Conservation (phyloP, 2,329 filamentous ascomycete genomes). For the Cladophialophora bantiana region DNA sequence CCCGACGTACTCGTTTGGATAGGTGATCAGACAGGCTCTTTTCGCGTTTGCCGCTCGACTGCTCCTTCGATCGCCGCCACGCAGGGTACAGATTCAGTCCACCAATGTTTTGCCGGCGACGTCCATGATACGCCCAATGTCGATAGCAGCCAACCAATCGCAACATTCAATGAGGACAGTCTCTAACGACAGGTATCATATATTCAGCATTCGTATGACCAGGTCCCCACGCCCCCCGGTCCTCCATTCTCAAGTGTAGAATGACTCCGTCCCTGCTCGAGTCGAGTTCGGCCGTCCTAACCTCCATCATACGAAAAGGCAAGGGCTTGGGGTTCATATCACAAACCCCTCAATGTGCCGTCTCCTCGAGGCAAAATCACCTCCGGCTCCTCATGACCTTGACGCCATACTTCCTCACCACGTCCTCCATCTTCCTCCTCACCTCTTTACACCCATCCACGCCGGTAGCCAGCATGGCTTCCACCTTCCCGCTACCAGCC, state of each 20-base stretch:
- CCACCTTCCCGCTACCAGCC: constrained; percentile 63
- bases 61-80: not conserved
- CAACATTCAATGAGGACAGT: not conserved
- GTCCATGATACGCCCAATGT: not conserved
- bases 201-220: not conserved
- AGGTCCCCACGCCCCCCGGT: not conserved
- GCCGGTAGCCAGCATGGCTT: constrained; percentile 91
- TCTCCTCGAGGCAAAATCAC: constrained; percentile 10
- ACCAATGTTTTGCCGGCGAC: not conserved
- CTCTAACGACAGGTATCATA: not conserved
- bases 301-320: not conserved
- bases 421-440: constrained; percentile 77
- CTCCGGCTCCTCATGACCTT: constrained; percentile 37
- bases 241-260: not conserved
- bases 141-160: not conserved
- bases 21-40: not conserved
- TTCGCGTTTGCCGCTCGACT: not conserved
- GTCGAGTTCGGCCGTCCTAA: not conserved
- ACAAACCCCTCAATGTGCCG: not conserved
- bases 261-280: not conserved
- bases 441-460: constrained; percentile 92
- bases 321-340: not conserved
- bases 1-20: not conserved
- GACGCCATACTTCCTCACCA: constrained; percentile 59
- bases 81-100: not conserved